Percentiles rank a stretch among this genome's conserved stretches.
Evolutionary conservation across 306 rosid species (phyloP).

Genomic region (Rosa multiflora): DNA sequence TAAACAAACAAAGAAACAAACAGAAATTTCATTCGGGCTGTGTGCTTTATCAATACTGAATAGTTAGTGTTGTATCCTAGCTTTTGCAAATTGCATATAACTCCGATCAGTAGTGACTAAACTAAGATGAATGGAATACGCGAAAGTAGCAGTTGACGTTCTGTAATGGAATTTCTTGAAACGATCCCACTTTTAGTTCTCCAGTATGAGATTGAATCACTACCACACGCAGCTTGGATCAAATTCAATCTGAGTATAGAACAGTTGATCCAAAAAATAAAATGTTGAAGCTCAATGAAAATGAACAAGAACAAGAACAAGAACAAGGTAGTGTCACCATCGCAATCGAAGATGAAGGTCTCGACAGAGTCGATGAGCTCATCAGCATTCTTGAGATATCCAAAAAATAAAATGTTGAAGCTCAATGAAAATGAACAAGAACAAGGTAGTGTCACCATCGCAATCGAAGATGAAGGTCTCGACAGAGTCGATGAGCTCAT

Average conservation of each 20-base stretch:
- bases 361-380: constrained; percentile 88
- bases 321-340: constrained; percentile 44
- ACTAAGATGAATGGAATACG: not conserved
- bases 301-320: not conserved
- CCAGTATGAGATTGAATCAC: not conserved
- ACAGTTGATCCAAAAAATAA: not conserved
- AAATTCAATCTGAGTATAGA: not conserved
- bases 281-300: not conserved
- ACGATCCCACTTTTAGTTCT: not conserved
- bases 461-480: constrained; percentile 95
- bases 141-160: too few relatives aligned
- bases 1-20: not conserved
- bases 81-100: not conserved
- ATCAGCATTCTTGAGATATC: constrained; percentile 56
- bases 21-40: not conserved
- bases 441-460: constrained; percentile 67
- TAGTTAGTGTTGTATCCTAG: too few relatives aligned
- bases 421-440: not conserved
- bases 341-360: constrained; percentile 95
- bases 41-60: too few relatives aligned
- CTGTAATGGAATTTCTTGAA: not conserved
- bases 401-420: not conserved
- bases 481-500: constrained; percentile 84
- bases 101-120: not conserved
- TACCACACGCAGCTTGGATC: too few relatives aligned